Percentiles rank a stretch among this genome's conserved stretches.
These are phyloP conservation scores for Entophlyctis luteolus DNA, from an alignment of 192 early-diverging fungal genomes.

Conservation along the genomic window DNA sequence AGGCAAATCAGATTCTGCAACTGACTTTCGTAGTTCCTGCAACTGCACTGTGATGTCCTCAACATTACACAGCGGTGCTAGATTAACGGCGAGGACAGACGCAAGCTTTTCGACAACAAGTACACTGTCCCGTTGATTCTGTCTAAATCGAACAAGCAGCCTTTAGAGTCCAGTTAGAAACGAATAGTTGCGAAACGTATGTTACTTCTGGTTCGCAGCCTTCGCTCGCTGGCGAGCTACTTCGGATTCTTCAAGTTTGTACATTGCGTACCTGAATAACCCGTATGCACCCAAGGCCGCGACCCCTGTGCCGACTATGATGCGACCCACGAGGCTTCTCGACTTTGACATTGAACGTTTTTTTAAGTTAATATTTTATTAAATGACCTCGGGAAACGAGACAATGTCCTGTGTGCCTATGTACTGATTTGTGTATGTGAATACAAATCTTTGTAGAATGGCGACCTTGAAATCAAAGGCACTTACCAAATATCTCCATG, in stretches of 20 bases:
- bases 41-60: conserved; percentile 66
- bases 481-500: conserved; percentile 9
- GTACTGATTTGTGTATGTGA: neutral
- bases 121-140: conserved; percentile 88
- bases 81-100: conserved; percentile 73
- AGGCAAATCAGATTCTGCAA: neutral
- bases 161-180: conserved; percentile 33
- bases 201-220: conserved; percentile 73
- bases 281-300: conserved; percentile 29
- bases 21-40: conserved; percentile 53
- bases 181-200: neutral
- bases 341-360: neutral
- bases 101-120: conserved; percentile 81
- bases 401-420: neutral
- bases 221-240: conserved; percentile 61
- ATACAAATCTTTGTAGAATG: neutral
- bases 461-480: neutral
- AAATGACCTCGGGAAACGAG: neutral
- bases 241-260: conserved; percentile 71
- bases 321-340: conserved; percentile 1
- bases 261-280: conserved; percentile 61
- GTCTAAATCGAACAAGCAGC: conserved; percentile 84
- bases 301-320: conserved; percentile 12
- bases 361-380: no score
- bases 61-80: conserved; percentile 75